These are phyloP conservation scores for Neolentinus lepideus DNA, from an alignment of 1,284 basidiomycete species.

Conservation along the genomic window DNA sequence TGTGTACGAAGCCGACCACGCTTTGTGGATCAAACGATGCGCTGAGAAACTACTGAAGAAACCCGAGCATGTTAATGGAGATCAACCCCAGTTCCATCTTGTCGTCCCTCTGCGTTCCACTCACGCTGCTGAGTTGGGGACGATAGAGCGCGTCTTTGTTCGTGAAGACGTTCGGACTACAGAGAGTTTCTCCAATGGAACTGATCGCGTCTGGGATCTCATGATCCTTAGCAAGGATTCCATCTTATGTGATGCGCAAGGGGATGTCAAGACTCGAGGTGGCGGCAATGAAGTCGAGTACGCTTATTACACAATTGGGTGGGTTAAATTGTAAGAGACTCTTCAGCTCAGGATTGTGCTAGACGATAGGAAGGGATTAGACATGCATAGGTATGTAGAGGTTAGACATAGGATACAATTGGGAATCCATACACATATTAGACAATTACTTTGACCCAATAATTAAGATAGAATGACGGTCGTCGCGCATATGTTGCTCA, in stretches of 20 bases:
- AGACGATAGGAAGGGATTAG: neutral
- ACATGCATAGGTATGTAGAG: neutral
- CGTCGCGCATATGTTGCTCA: conserved; percentile 2
- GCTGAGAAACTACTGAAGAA: conserved; percentile 46
- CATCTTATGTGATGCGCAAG: conserved; percentile 46
- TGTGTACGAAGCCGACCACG: conserved; percentile 66
- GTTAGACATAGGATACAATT: neutral
- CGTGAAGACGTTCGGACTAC: conserved; percentile 5
- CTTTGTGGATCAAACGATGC: conserved; percentile 57
- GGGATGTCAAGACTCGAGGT: conserved; percentile 12
- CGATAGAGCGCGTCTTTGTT: conserved; percentile 52
- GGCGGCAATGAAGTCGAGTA: conserved; percentile 9
- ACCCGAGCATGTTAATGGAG: neutral
- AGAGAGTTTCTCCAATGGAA: neutral
- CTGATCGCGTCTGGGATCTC: conserved; percentile 19
- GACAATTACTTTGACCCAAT: neutral
- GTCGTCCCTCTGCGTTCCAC: conserved; percentile 68
- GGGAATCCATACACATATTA: neutral
- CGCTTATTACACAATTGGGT: conserved; percentile 10
- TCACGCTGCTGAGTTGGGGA: conserved; percentile 50
- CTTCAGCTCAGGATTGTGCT: neutral
- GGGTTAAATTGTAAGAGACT: neutral
- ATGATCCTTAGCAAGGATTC: conserved; percentile 42
- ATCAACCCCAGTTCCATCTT: conserved; percentile 52
- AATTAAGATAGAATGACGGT: neutral